These are phyloP conservation scores for Pseudogymnoascus destructans DNA, from an alignment of 2,329 filamentous ascomycete genomes.

Conservation along the genomic window DNA sequence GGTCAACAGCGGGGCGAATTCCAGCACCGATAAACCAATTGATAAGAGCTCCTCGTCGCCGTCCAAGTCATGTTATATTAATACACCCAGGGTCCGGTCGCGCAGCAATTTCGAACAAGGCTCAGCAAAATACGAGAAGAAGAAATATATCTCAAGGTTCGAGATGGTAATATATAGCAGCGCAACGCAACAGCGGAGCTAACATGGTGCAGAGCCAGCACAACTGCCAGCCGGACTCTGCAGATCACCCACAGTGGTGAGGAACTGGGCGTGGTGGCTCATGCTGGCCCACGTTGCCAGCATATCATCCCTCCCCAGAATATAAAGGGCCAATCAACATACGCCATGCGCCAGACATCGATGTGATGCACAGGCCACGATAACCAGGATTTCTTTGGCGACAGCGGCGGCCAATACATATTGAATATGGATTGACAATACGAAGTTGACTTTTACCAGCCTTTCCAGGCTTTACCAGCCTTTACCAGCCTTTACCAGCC, in stretches of 20 bases:
- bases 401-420: constrained; percentile 7
- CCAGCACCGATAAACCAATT: constrained; percentile 9
- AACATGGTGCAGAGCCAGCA: constrained; percentile 7
- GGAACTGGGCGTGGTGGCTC: constrained; percentile 7
- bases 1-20: constrained; percentile 11
- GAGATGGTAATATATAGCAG: constrained; percentile 6
- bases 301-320: constrained; percentile 9
- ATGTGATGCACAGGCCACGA: constrained; percentile 2
- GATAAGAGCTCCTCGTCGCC: constrained; percentile 10
- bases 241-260: constrained; percentile 7
- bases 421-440: background rate
- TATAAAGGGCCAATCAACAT: constrained; percentile 4
- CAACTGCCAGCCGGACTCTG: constrained; percentile 8
- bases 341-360: constrained; percentile 1
- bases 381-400: constrained; percentile 5
- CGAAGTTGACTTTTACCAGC: background rate
- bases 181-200: background rate
- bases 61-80: constrained; percentile 8
- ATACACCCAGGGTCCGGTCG: background rate
- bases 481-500: background rate
- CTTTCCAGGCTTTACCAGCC: too few relatives aligned
- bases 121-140: constrained; percentile 7
- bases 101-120: constrained; percentile 9
- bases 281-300: constrained; percentile 9
- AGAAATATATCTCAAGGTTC: background rate